phyloP scores from a whole-genome alignment of 2,329 filamentous ascomycete genomes.

The Epichloe amarillans region DNA sequence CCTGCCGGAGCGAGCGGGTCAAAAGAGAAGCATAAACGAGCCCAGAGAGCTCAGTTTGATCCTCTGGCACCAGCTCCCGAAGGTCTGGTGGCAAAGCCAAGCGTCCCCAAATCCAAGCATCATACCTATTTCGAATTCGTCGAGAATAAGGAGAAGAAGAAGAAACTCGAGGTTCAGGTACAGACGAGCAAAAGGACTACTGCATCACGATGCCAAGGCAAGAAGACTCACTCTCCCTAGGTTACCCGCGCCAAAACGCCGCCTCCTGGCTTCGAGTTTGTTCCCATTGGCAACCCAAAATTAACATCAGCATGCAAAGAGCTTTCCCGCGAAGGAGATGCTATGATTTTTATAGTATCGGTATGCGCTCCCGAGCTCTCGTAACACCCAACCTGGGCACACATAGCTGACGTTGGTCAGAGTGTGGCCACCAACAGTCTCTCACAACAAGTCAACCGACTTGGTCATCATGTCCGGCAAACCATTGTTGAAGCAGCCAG shows the following conservation, averaged over 20 bases:
- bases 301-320: constrained; percentile 51
- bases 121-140: constrained; percentile 51
- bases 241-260: constrained; percentile 37
- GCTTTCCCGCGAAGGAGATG: constrained; percentile 45
- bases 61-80: constrained; percentile 20
- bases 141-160: constrained; percentile 50
- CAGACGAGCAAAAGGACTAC: constrained; percentile 10
- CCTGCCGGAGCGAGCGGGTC: constrained; percentile 18
- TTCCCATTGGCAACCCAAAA: constrained; percentile 48
- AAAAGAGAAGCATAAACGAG: constrained; percentile 24
- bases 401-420: constrained; percentile 3
- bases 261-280: constrained; percentile 48
- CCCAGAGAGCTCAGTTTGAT: constrained; percentile 20
- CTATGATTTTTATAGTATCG: constrained; percentile 54
- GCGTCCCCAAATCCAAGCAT: constrained; percentile 37
- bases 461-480: constrained; percentile 47
- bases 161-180: constrained; percentile 52
- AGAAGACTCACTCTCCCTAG: constrained; percentile 25
- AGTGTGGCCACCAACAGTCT: constrained; percentile 22
- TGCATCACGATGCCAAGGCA: constrained; percentile 5
- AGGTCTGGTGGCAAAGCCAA: constrained; percentile 25
- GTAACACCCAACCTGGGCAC: background rate
- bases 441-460: constrained; percentile 41
- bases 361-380: constrained; percentile 21
- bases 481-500: constrained; percentile 45